Base-by-base conservation (phyloP, 108 stramenopile species). In the Fistulifera pelliculosa region DNA sequence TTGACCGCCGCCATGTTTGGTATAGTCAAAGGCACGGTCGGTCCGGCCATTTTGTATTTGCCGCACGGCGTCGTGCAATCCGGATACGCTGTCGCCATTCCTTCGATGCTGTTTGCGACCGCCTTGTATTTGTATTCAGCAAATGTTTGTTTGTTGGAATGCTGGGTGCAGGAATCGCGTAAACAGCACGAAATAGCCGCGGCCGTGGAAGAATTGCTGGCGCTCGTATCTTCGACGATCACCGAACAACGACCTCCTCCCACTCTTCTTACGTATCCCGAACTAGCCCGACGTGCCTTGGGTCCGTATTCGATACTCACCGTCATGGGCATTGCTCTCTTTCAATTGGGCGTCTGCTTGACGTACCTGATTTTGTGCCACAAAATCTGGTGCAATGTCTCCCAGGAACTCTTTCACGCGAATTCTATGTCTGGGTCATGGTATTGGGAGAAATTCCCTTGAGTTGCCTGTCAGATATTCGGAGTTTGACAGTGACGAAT, bases 331-430 rank as follows among this genome's bases (percentile, higher is more conserved):
- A 87, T 87, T 49, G 67, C 73, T 13, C 38, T 71, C 39, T 75
- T 81, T 76, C 85, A 87, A 64, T 66, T 44, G 38, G 85, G 85
- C 31, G 77, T 82, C 24, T 77, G 76, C 41, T 56, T 87, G 35
- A 87, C 85, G 13, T 87, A 82, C 53, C 50, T 81, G 19, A 82
- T 87, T 81, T 87, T 58, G 78, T 87, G 0, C 73, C 80, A 52
- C 77, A 77, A 54, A 87, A 87, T 64, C 55, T 82, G 12, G 24
- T 28, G 0, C 21, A 35, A 15, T 27, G 47, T 1, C 49, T 61
- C 11, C 31, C 19, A 17, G 40, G 43, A 35, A 55, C 62, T 27
- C 53, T 76, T 47, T 67, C 23, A 54, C 67, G 41, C 62, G 8
- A 35, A 50, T 61, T 38, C 22, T 80, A 58, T 21, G 48, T 71